A percentile compares a stretch with the other conserved stretches of the same genome.
These are phyloP conservation scores for Viola odorata DNA, from an alignment of 345 rosid species.

Conservation along the genomic window DNA sequence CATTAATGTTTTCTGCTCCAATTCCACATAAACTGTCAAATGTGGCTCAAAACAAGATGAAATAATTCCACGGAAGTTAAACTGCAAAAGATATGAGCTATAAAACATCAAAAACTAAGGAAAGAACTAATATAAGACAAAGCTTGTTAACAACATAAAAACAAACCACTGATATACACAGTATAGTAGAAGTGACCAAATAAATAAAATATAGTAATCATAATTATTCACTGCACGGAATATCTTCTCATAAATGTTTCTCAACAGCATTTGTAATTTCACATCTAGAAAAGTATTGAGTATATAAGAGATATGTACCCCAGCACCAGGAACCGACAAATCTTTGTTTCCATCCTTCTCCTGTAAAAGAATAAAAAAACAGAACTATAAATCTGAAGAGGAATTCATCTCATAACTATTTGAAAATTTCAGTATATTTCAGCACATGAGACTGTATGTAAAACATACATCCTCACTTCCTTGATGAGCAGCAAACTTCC, in stretches of 20 bases:
- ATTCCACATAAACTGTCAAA: slow-evolving; percentile 71
- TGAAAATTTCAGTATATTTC: neutral
- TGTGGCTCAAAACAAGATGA: slow-evolving; percentile 98
- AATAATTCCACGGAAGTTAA: slow-evolving; percentile 94
- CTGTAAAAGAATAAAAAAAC: slow-evolving; percentile 37
- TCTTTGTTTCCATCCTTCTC: slow-evolving; percentile 68
- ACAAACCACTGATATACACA: too few species aligned
- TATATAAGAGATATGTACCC: slow-evolving; percentile 51
- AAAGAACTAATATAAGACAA: neutral
- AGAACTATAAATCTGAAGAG: slow-evolving; percentile 3
- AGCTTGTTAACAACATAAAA: too few species aligned
- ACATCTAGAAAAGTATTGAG: neutral
- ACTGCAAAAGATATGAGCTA: slow-evolving; percentile 48
- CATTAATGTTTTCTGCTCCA: slow-evolving; percentile 98
- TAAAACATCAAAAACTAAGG: slow-evolving; percentile 5
- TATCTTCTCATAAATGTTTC: too few species aligned
- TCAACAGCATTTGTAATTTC: too few species aligned
- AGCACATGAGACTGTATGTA: neutral
- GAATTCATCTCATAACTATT: neutral
- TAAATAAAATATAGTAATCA: too few species aligned
- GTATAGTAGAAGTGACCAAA: too few species aligned
- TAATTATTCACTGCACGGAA: too few species aligned
- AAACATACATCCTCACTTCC: slow-evolving; percentile 54
- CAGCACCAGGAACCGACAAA: slow-evolving; percentile 85
- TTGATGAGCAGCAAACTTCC: slow-evolving; percentile 78